A percentile compares a stretch with the other conserved stretches of the same genome.
These are phyloP conservation scores for Medicago arabica DNA, from an alignment of 306 rosid genomes.

Conservation along the genomic window DNA sequence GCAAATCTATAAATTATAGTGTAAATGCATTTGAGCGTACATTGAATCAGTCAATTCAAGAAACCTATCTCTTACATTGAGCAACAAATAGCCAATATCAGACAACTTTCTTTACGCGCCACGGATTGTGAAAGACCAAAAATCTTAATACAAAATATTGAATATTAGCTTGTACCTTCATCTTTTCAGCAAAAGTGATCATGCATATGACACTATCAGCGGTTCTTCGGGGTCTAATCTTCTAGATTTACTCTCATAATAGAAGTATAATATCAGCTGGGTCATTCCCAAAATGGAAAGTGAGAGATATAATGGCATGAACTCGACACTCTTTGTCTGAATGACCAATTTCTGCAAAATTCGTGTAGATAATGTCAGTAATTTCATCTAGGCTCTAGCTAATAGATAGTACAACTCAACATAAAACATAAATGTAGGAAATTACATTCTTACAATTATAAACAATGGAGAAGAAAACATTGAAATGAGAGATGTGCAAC, in stretches of 20 bases:
- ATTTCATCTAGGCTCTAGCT: neutral
- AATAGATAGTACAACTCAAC: conserved; percentile 22
- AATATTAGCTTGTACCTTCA: conserved; percentile 36
- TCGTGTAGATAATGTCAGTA: conserved; percentile 5
- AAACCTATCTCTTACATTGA: conserved; percentile 29
- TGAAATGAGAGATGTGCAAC: conserved; percentile 78
- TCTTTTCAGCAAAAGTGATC: conserved; percentile 36
- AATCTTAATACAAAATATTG: conserved; percentile 21
- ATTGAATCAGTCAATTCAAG: conserved; percentile 13
- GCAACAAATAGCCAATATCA: conserved; percentile 1
- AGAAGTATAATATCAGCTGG: conserved; percentile 70
- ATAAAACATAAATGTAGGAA: conserved; percentile 6
- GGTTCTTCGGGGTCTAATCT: conserved; percentile 65
- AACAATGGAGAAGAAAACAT: conserved; percentile 98
- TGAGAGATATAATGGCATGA: conserved; percentile 94
- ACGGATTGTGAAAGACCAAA: conserved; percentile 19
- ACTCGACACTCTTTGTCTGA: conserved; percentile 85
- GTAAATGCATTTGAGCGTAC: too few species aligned
- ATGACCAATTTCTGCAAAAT: conserved; percentile 79
- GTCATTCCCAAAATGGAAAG: conserved; percentile 78
- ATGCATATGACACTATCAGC: conserved; percentile 64
- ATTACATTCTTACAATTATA: conserved; percentile 69
- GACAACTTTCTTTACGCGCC: conserved; percentile 17
- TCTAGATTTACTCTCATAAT: conserved; percentile 45
- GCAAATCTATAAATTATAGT: too few species aligned